Conservation (phyloP, 257 asterid species). For the Solanum neorickii region DNA sequence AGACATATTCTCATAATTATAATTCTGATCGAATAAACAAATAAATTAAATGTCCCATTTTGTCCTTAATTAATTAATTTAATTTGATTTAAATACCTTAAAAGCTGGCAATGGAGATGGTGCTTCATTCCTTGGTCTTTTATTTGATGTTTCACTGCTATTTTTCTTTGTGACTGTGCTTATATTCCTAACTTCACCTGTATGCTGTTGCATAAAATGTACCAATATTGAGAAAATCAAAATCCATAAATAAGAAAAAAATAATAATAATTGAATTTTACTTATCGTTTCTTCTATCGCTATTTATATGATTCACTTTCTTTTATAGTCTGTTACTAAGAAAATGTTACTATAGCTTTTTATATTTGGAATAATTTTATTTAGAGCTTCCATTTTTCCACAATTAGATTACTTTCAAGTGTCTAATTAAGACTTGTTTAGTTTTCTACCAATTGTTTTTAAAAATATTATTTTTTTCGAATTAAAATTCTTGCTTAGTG, state of each 20-base stretch:
- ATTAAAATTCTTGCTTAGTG: neutral
- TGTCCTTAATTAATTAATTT: neutral
- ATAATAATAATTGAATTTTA: neutral
- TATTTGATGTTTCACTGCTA: conserved; percentile 34
- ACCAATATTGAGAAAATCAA: neutral
- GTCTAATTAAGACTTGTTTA: neutral
- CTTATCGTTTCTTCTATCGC: neutral
- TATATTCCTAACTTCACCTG: conserved; percentile 19
- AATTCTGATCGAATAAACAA: neutral
- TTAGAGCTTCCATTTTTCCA: neutral
- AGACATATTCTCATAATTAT: conserved; percentile 10
- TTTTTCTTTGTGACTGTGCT: conserved; percentile 28
- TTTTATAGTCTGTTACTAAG: neutral
- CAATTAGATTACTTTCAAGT: neutral
- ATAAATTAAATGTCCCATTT: neutral
- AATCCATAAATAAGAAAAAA: neutral
- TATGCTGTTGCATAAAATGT: conserved; percentile 10
- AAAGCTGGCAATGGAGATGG: conserved; percentile 63
- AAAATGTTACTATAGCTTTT: neutral
- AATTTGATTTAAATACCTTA: conserved; percentile 33
- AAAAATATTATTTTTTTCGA: neutral
- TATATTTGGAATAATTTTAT: neutral
- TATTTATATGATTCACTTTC: neutral
- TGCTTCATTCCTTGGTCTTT: conserved; percentile 51
- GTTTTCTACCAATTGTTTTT: neutral